Percentiles rank a stretch among this genome's conserved stretches.
These are phyloP conservation scores for Ophiostoma australiae DNA, from an alignment of 2,329 filamentous ascomycete species.

Conservation along the genomic window DNA sequence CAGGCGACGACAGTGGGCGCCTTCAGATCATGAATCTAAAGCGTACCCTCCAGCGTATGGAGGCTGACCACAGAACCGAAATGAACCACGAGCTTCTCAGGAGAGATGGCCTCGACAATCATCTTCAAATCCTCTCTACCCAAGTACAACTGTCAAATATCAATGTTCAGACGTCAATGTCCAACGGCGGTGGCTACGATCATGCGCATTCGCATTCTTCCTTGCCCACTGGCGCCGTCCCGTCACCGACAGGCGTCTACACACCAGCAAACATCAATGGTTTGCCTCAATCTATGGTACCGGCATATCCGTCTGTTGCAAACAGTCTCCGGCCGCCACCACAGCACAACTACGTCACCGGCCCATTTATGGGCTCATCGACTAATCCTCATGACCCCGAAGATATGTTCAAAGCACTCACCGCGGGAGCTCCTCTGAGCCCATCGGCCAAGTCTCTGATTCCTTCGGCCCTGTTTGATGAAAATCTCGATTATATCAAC, in stretches of 20 bases:
- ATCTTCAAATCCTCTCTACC: slow-evolving; percentile 44
- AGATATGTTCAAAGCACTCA: slow-evolving; percentile 56
- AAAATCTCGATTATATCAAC: slow-evolving; percentile 29
- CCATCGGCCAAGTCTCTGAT: slow-evolving; percentile 70
- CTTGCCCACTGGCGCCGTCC: slow-evolving; percentile 37
- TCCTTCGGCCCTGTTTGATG: slow-evolving; percentile 59
- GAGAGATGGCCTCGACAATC: slow-evolving; percentile 35
- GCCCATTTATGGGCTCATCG: slow-evolving; percentile 49
- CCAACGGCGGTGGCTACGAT: slow-evolving; percentile 40
- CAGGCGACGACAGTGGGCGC: slow-evolving; percentile 55
- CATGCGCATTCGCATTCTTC: slow-evolving; percentile 48
- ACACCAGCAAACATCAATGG: slow-evolving; percentile 33
- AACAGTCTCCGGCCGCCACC: slow-evolving; percentile 20
- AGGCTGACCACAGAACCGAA: slow-evolving; percentile 49
- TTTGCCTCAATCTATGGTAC: slow-evolving; percentile 31
- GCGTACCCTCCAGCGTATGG: slow-evolving; percentile 51
- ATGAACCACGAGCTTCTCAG: slow-evolving; percentile 39
- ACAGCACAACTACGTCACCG: slow-evolving; percentile 49
- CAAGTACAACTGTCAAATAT: slow-evolving; percentile 39
- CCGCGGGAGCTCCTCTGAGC: slow-evolving; percentile 65
- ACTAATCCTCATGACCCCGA: slow-evolving; percentile 48
- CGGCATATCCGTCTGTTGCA: slow-evolving; percentile 31
- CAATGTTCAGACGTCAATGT: background rate
- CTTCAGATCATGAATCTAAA: slow-evolving; percentile 49
- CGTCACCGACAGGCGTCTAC: background rate